Evolutionary conservation across 129 eudicot genomes (phyloP), one percentile per base, ranked within the genome.

Genomic region (Flaveria sonorensis): DNA sequence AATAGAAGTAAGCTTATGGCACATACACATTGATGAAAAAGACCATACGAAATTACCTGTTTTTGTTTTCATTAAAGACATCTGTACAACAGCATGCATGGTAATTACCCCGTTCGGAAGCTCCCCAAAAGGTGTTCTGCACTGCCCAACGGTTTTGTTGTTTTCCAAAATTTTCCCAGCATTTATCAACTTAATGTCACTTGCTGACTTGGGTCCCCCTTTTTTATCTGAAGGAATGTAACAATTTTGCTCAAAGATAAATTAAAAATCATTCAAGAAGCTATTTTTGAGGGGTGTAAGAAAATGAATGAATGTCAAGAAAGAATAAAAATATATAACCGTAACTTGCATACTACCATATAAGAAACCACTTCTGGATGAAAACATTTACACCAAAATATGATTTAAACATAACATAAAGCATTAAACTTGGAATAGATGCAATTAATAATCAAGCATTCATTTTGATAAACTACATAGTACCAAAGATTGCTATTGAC

Each of bases 51-150:
- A 72, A 32, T 66, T 61, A 93, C 98, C 98, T 88, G 97, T 83
- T 79, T 90, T 93, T 15, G 88, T 86, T 86, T 90, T 93, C 67
- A 91, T 89, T 84, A 90, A 53, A 48, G 98, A 90, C 80, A 92
- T 94, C 79, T 93, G 98, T 71, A 93, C 92, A 73, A 93, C 98
- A 82, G 96, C 98, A 83, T 93, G 98, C 98, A 93, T 93, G 12
- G 96, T 90, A 68, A 93, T 90, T 68, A 88, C 91, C 67, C 90
- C 98, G 45, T 86, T 88, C 12, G 96, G 93, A 75, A 90, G 94
- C 81, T 93, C 98, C 10, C 95, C 90, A 83, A 90, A 83, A 46
- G 92, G 94, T 68, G 79, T 85, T 82, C 85, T 85, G 87, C 98
- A 93, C 74, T 93, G 96, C 10, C 87, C 86, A 64, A 93, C 94